phyloP scores from a whole-genome alignment of 2,329 filamentous ascomycete species.

The Trichoderma polysporum region DNA sequence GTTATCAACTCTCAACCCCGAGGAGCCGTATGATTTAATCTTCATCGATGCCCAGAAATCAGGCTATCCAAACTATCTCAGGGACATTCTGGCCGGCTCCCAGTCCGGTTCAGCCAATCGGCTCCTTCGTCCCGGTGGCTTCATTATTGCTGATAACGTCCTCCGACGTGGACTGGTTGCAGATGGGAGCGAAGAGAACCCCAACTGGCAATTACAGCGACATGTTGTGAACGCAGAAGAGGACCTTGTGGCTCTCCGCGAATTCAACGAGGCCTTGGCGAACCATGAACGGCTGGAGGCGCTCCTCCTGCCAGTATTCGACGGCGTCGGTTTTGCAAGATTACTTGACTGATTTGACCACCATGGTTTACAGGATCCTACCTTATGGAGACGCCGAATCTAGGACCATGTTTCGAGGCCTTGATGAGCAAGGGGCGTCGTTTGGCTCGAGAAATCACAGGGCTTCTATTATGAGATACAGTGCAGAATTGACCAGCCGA shows the following conservation, averaged over 20 bases:
- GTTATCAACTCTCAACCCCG: conserved; percentile 35
- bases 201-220: conserved; percentile 26
- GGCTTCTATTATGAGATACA: background rate
- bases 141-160: conserved; percentile 53
- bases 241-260: conserved; percentile 29
- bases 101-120: conserved; percentile 34
- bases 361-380: background rate
- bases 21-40: conserved; percentile 48
- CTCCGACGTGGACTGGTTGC: conserved; percentile 47
- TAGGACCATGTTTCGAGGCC: background rate
- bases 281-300: conserved; percentile 34
- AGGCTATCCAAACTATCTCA: conserved; percentile 47
- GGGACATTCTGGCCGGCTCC: conserved; percentile 42
- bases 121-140: conserved; percentile 44
- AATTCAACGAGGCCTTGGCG: conserved; percentile 32
- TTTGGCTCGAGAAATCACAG: background rate
- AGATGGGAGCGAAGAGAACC: conserved; percentile 38
- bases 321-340: conserved; percentile 36
- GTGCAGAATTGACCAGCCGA: background rate
- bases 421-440: background rate
- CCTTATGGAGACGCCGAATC: background rate
- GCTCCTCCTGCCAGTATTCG: conserved; percentile 40
- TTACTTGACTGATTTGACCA: conserved; percentile 31
- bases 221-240: conserved; percentile 19
- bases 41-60: conserved; percentile 53